Conservation (phyloP, 2,329 filamentous ascomycete genomes). For the Amphichorda felina region DNA sequence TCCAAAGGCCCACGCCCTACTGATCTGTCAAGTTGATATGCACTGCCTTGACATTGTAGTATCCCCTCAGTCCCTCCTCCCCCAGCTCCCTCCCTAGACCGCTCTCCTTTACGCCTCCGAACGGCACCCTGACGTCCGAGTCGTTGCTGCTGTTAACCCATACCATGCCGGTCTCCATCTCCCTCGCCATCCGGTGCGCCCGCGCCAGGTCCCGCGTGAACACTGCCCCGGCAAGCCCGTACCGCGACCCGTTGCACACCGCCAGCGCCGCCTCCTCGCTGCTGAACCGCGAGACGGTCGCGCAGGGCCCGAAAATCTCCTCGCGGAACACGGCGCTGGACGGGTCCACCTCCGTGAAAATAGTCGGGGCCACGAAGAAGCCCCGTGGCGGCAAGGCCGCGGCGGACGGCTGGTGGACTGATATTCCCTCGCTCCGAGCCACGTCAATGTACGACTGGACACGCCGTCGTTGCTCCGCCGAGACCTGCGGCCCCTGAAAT, state of each 20-base stretch:
- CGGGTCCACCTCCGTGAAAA: slow-evolving; percentile 11
- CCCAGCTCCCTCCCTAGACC: slow-evolving; percentile 34
- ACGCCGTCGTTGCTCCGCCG: slow-evolving; percentile 49
- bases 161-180: slow-evolving; percentile 37
- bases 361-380: slow-evolving; percentile 8
- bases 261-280: slow-evolving; percentile 11
- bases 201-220: slow-evolving; percentile 37
- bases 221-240: slow-evolving; percentile 39
- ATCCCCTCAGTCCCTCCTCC: slow-evolving; percentile 9
- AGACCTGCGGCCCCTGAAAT: slow-evolving; percentile 25
- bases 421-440: slow-evolving; percentile 15
- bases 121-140: slow-evolving; percentile 9
- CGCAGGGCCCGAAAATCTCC: slow-evolving; percentile 15
- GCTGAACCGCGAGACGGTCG: slow-evolving; percentile 8
- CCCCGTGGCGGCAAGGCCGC: not conserved
- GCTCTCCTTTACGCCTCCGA: slow-evolving; percentile 42
- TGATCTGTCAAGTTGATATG: slow-evolving; percentile 3
- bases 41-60: slow-evolving; percentile 4
- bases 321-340: slow-evolving; percentile 10
- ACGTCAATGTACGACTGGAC: slow-evolving; percentile 45
- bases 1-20: no score
- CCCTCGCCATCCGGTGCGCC: slow-evolving; percentile 23
- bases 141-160: slow-evolving; percentile 19
- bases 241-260: slow-evolving; percentile 25
- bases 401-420: no score